Evolutionary conservation across 2,329 filamentous ascomycete species (phyloP).

Genomic region (Hymenoscyphus repandus): DNA sequence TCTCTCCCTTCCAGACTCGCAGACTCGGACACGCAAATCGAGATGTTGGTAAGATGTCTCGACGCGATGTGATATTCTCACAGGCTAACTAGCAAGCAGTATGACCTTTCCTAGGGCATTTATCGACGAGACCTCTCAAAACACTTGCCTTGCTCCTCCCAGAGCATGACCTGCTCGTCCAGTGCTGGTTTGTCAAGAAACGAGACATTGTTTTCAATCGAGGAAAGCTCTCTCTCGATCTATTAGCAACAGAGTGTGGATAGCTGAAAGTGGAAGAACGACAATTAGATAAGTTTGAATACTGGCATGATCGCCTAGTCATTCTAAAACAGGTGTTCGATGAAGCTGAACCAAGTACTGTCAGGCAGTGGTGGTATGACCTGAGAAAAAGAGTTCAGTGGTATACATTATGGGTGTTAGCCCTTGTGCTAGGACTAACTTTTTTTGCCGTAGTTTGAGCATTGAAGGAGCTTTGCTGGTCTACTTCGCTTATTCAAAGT

Average conservation of each 20-base stretch:
- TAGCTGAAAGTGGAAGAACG: constrained; percentile 32
- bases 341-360: constrained; percentile 31
- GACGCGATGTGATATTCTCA: not conserved
- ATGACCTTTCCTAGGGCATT: constrained; percentile 30
- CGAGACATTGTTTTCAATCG: constrained; percentile 23
- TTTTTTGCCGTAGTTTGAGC: constrained; percentile 35
- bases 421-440: constrained; percentile 5
- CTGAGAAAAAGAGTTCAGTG: constrained; percentile 38
- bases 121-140: constrained; percentile 33
- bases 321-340: constrained; percentile 39
- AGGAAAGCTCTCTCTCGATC: constrained; percentile 26
- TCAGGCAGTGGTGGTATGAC: constrained; percentile 41
- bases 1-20: not conserved
- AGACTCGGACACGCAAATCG: not conserved
- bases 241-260: constrained; percentile 24
- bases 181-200: too few relatives aligned
- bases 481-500: constrained; percentile 14
- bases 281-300: constrained; percentile 32
- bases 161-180: too few relatives aligned
- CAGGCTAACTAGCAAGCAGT: constrained; percentile 10
- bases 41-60: not conserved
- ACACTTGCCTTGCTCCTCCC: constrained; percentile 36
- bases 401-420: constrained; percentile 27
- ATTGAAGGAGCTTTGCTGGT: constrained; percentile 38
- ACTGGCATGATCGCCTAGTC: constrained; percentile 40